Base-by-base conservation (phyloP, 495 filamentous ascomycete species). In the Echria macrotheca region DNA sequence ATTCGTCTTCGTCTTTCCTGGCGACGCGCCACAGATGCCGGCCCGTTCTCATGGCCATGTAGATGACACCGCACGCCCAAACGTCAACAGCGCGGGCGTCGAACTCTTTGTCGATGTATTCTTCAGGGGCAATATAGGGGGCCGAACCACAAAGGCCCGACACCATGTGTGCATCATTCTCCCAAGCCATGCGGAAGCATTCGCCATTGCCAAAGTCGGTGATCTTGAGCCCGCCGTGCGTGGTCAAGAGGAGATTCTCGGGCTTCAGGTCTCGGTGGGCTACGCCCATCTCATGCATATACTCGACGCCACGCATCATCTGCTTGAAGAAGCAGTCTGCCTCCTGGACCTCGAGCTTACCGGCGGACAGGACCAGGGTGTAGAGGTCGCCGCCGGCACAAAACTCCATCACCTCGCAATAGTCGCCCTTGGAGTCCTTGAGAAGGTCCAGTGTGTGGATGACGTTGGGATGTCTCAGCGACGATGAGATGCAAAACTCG, bases 161-260 rank as follows among this genome's bases (percentile, higher is more conserved):
- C 2, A 94, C 95, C 94, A 97, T 96, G 66, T 97, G 93, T 14
- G 94, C 83, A 68, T 96, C 89, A 43, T 88, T 87, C 67, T 99
- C 93, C 93, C 93, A 99, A 3, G 93, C 94, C 93, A 97, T 97
- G 33, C 94, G 86, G 78, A 99, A 99, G 68, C 93, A 99, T 62
- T 99, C 93, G 56, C 94, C 93, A 59, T 99, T 99, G 49, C 93
- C 93, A 58, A 99, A 99, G 64, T 99, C 93, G 24, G 94, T 97
- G 55, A 99, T 97, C 64, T 99, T 99, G 54, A 99, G 77, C n/a
- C 84, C 84, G 44, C 93, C 93, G 56, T 88, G 87, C 2, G 86
- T 91, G 15, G 94, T 99, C 22, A 99, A 74, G 0, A 99, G 81
- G 14, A 99, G 77, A 56, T 99, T 98, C 68, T 99, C 93, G 21